Base-by-base conservation (phyloP, 768 basidiomycete species). In the Trametopsis cervina region DNA sequence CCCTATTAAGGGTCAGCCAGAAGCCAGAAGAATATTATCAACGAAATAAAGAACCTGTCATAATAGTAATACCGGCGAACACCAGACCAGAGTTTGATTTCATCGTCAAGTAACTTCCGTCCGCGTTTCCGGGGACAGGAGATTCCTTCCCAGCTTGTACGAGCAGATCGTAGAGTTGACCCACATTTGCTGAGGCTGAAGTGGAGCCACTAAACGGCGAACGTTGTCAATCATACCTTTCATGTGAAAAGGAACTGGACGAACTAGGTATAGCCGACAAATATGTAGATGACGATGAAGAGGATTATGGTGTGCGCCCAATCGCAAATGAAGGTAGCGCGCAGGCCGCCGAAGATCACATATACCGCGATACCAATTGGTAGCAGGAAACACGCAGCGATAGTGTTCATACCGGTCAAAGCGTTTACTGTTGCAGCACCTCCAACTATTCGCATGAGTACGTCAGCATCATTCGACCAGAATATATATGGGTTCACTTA, bases 61-160 rank as follows among this genome's bases (percentile, higher is more conserved):
- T 25, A 11, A 61, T 60, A 4, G 54, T 60, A 0, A 58, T 54
- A 1, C 58, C 59, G 7, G 61, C 63, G 27, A 64, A 60, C 1
- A 62, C 57, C 25, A 64, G 36, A 0, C 59, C 61, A n/a, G 58
- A 52, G 40, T 63, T 63, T 13, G 75, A 76, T 53, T 76, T 76
- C 72, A 81, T 74, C 0, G 79, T 80, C 26, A 78, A 50, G 53
- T 79, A 80, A 44, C 73, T 75, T 4, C 79, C 76, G 13, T 68
- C 63, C 37, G 67, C 53, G 52, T 78, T 80, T 6, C 78, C 77
- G 0, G 50, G 51, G 0, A 80, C 76, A 0, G 78, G 78, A 1
- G 61, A 59, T n/a, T 70, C 66, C 2, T 60, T 46, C 1, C 67
- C 70, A 2, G 79, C 79, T 24, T 68, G 60, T 2, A 69, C 62